A percentile compares a stretch with the other conserved stretches of the same genome.
phyloP scores from a whole-genome alignment of 2,329 filamentous ascomycete species.

The Ceratocystis harringtonii region DNA sequence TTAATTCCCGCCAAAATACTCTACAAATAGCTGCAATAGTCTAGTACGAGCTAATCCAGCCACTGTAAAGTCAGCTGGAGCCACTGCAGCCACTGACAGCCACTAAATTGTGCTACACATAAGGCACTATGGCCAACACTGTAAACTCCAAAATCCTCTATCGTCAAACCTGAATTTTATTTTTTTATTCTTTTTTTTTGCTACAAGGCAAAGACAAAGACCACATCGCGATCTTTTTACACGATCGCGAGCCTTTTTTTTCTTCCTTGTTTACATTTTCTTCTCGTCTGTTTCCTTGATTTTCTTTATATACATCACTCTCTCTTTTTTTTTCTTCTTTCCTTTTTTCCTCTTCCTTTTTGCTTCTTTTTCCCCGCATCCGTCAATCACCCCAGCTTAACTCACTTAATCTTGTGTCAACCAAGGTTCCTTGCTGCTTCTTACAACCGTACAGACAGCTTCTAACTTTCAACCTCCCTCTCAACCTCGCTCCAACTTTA shows the following conservation, averaged over 20 bases:
- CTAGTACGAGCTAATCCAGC: too few relatives aligned
- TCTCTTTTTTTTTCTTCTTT: not conserved
- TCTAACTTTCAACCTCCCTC: not conserved
- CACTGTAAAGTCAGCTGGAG: too few relatives aligned
- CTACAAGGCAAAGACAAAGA: not conserved
- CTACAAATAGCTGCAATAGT: too few relatives aligned
- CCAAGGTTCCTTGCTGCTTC: not conserved
- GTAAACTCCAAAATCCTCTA: too few relatives aligned
- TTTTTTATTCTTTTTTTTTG: not conserved
- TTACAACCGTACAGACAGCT: not conserved
- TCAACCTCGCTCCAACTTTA: not conserved
- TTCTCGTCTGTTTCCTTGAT: not conserved
- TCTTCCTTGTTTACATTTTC: not conserved
- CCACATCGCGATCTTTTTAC: slow-evolving; percentile 1
- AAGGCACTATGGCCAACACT: too few relatives aligned
- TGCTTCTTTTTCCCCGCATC: not conserved
- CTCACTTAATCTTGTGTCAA: not conserved
- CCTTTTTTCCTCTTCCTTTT: not conserved
- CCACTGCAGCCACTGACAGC: too few relatives aligned
- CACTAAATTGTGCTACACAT: too few relatives aligned
- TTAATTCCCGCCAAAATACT: too few relatives aligned
- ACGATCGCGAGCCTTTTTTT: not conserved
- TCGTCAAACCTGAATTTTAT: not conserved
- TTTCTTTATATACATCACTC: not conserved
- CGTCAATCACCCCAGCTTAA: too few relatives aligned